Conservation (phyloP, 768 basidiomycete genomes). For the Auriscalpium vulgare region DNA sequence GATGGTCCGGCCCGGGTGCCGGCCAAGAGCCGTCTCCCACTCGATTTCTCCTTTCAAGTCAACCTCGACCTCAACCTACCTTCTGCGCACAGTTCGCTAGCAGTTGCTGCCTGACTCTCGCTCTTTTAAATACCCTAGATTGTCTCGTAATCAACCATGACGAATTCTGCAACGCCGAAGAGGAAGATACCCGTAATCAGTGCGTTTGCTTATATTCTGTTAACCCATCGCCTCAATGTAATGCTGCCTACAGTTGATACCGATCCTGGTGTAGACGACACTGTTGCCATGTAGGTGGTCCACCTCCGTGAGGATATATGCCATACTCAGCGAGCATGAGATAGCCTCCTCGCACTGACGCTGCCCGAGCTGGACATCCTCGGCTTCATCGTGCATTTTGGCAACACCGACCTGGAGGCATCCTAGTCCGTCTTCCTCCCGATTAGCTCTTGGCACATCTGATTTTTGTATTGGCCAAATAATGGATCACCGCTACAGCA, state of each 20-base stretch:
- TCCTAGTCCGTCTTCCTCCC: constrained; percentile 42
- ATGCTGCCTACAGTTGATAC: constrained; percentile 55
- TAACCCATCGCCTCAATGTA: too few relatives aligned
- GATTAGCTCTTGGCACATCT: background rate
- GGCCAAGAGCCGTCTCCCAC: too few relatives aligned
- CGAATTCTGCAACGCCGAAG: too few relatives aligned
- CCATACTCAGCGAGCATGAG: background rate
- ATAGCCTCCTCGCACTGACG: constrained; percentile 66
- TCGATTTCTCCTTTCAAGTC: too few relatives aligned
- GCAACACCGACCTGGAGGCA: constrained; percentile 61
- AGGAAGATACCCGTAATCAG: background rate
- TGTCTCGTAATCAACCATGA: too few relatives aligned
- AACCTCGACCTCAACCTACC: too few relatives aligned
- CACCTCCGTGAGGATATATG: background rate
- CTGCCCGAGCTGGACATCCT: constrained; percentile 80
- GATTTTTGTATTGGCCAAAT: too few relatives aligned
- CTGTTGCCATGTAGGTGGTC: constrained; percentile 58
- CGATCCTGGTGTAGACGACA: constrained; percentile 83
- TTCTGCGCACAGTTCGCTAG: too few relatives aligned
- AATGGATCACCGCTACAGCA: constrained; percentile 28
- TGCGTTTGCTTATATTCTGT: background rate
- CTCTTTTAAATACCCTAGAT: background rate
- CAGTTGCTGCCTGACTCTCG: too few relatives aligned
- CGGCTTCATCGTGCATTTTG: constrained; percentile 70
- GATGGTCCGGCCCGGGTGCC: too few relatives aligned